Percentiles rank a stretch among this genome's conserved stretches.
These are phyloP conservation scores for Alternaria triticina DNA, from an alignment of 2,329 filamentous ascomycete species.

Conservation along the genomic window DNA sequence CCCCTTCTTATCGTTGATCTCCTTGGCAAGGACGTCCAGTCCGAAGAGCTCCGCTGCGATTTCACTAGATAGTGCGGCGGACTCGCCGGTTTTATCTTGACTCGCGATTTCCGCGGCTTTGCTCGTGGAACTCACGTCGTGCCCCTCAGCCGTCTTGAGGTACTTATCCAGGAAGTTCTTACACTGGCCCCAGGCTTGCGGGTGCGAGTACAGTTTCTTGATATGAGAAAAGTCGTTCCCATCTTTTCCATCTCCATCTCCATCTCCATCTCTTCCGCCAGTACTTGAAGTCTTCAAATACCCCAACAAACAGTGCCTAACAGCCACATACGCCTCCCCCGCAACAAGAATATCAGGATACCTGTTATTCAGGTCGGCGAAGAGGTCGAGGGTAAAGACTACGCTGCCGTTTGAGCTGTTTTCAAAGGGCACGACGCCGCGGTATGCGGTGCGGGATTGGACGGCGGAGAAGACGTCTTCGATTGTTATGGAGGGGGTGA, in stretches of 20 bases:
- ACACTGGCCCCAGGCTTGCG: constrained; percentile 95
- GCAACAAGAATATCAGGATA: constrained; percentile 77
- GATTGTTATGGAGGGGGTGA: constrained; percentile 56
- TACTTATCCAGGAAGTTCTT: constrained; percentile 72
- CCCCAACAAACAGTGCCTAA: constrained; percentile 86
- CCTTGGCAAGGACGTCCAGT: constrained; percentile 71
- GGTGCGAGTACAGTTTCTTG: constrained; percentile 85
- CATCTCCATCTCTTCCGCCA: not conserved
- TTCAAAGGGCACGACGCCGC: constrained; percentile 91
- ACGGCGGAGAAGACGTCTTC: constrained; percentile 80
- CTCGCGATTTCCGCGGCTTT: constrained; percentile 79
- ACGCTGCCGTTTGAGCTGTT: constrained; percentile 96
- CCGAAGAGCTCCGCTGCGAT: constrained; percentile 73
- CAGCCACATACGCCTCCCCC: constrained; percentile 83
- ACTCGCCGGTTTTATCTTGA: constrained; percentile 63
- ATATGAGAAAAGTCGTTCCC: constrained; percentile 63
- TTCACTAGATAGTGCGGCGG: constrained; percentile 78
- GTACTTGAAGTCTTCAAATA: constrained; percentile 6
- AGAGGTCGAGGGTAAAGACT: constrained; percentile 84
- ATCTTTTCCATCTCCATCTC: not conserved
- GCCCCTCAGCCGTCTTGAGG: constrained; percentile 75
- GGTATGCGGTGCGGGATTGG: constrained; percentile 67
- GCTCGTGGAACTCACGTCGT: constrained; percentile 86
- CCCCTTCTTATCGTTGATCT: constrained; percentile 75
- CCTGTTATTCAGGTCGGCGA: constrained; percentile 72